Percentiles rank a stretch among this genome's conserved stretches.
Evolutionary conservation across 768 basidiomycete genomes (phyloP).

Genomic region (Suillus placidus): DNA sequence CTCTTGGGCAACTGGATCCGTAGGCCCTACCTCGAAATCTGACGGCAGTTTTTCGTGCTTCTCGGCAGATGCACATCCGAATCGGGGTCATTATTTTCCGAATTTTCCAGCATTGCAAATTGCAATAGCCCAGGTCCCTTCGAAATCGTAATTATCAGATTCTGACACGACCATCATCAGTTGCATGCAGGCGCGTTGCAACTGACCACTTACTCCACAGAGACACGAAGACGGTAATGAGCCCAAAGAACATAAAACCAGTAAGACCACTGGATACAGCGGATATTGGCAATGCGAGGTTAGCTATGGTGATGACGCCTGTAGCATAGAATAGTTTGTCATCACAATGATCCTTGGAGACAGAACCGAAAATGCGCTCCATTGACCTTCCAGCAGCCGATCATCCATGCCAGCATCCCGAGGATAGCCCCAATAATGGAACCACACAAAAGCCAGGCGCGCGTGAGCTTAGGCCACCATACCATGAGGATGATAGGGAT

Average conservation of each 20-base stretch:
- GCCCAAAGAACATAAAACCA: conserved; percentile 33
- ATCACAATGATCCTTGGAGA: background rate
- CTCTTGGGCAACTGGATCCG: conserved; percentile 1
- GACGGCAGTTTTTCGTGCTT: conserved; percentile 11
- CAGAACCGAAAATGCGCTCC: conserved; percentile 21
- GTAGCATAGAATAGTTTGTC: background rate
- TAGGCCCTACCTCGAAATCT: background rate
- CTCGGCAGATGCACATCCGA: conserved; percentile 9
- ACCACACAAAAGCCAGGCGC: conserved; percentile 34
- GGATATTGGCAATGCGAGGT: conserved; percentile 38
- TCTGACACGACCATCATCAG: conserved; percentile 17
- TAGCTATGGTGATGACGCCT: conserved; percentile 37
- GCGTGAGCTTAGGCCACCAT: conserved; percentile 38
- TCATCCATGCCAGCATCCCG: conserved; percentile 42
- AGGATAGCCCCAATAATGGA: conserved; percentile 36
- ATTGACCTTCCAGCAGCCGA: conserved; percentile 39
- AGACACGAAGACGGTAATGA: conserved; percentile 34
- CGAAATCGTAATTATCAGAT: conserved; percentile 39
- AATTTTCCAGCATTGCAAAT: conserved; percentile 29
- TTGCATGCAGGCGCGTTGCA: background rate
- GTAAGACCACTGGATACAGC: conserved; percentile 38
- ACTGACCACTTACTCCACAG: conserved; percentile 32
- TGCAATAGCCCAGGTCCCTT: conserved; percentile 35
- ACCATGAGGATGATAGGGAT: conserved; percentile 41
- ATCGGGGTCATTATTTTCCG: conserved; percentile 1